A percentile compares a stretch with the other conserved stretches of the same genome.
These are phyloP conservation scores for Nemania diffusa DNA, from an alignment of 2,329 filamentous ascomycete species.

Conservation along the genomic window DNA sequence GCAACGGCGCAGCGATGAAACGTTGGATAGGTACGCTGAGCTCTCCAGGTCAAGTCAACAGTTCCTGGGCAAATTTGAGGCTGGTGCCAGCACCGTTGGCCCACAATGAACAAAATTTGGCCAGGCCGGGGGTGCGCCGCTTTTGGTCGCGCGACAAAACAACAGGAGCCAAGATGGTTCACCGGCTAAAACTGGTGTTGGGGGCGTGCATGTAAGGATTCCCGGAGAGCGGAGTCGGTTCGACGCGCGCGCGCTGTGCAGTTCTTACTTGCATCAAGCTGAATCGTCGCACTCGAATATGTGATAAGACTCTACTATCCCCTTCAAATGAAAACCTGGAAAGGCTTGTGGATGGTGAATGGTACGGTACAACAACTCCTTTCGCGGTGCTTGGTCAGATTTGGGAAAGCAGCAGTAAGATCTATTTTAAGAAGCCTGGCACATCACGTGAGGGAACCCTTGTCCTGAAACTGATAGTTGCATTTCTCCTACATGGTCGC, in stretches of 20 bases:
- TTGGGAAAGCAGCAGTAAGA: constrained; percentile 33
- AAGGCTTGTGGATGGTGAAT: constrained; percentile 9
- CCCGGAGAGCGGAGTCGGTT: constrained; percentile 15
- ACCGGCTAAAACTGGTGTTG: constrained; percentile 16
- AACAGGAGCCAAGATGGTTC: constrained; percentile 29
- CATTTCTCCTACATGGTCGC: constrained; percentile 12
- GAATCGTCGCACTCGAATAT: constrained; percentile 18
- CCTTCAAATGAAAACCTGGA: not conserved
- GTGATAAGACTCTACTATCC: constrained; percentile 16
- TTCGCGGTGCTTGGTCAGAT: constrained; percentile 30
- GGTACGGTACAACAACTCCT: constrained; percentile 26
- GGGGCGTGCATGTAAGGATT: constrained; percentile 24
- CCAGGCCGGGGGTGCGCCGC: constrained; percentile 25
- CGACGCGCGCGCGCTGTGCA: constrained; percentile 13
- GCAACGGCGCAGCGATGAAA: constrained; percentile 15
- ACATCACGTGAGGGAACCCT: constrained; percentile 34
- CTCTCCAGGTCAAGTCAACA: constrained; percentile 4
- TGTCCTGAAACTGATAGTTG: constrained; percentile 12
- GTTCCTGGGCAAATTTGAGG: constrained; percentile 29
- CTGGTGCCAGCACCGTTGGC: constrained; percentile 30
- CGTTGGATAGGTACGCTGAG: constrained; percentile 6
- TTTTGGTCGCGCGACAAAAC: constrained; percentile 23
- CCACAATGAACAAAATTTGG: constrained; percentile 33
- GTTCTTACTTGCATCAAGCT: constrained; percentile 30
- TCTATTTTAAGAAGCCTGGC: constrained; percentile 34